Conservation (phyloP, 1,284 basidiomycete species). For the Leucoagaricus sp. region DNA sequence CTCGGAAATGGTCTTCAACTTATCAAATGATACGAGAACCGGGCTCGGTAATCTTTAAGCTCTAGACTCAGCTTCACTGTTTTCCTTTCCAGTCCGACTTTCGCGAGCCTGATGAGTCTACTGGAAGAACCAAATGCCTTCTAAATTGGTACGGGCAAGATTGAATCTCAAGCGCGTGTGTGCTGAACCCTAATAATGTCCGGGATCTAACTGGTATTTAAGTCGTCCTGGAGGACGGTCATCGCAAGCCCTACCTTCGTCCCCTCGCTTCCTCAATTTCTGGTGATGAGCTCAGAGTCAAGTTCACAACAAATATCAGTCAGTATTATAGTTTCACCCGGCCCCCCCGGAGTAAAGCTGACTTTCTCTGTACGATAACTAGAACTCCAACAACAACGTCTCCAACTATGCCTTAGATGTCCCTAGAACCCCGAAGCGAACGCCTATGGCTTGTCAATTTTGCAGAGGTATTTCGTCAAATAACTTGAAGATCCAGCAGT, state of each 20-base stretch:
- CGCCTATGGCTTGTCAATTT: constrained; percentile 59
- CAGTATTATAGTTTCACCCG: background rate
- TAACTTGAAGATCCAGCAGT: background rate
- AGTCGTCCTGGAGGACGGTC: too few relatives aligned
- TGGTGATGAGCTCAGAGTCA: constrained; percentile 4
- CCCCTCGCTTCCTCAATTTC: too few relatives aligned
- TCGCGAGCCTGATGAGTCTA: constrained; percentile 5
- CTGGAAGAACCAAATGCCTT: background rate
- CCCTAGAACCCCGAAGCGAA: constrained; percentile 49
- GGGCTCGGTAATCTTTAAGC: constrained; percentile 8
- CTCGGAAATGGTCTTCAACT: background rate
- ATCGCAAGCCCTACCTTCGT: too few relatives aligned
- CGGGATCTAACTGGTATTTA: background rate
- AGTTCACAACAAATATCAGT: constrained; percentile 6
- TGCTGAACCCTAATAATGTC: background rate
- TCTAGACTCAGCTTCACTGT: constrained; percentile 3
- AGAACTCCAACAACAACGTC: background rate
- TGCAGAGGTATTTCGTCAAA: constrained; percentile 36
- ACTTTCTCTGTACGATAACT: background rate
- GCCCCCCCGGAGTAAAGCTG: background rate
- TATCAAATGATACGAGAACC: constrained; percentile 1
- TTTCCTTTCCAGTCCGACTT: constrained; percentile 10
- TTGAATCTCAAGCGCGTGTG: background rate
- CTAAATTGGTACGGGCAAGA: constrained; percentile 11
- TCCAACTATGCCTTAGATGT: constrained; percentile 16